Conservation (phyloP, 768 basidiomycete species). For the Podaxis rugospora region DNA sequence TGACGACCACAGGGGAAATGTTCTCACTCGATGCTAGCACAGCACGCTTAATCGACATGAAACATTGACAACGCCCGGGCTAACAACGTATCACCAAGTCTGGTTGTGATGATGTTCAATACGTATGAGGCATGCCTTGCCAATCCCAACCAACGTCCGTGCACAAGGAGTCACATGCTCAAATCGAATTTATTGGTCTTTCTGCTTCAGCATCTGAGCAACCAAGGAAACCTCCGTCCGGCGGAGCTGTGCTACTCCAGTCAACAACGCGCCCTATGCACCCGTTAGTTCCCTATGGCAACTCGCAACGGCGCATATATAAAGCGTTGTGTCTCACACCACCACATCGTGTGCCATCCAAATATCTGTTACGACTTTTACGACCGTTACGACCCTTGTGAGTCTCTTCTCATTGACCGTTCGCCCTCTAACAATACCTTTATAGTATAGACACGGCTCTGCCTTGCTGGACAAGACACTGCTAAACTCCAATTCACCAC, state of each 20-base stretch:
- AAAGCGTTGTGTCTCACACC: neutral
- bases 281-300: neutral
- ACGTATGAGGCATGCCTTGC: neutral
- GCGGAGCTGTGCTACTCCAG: neutral
- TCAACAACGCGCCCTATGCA: neutral
- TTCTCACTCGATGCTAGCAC: neutral
- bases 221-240: neutral
- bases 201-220: neutral
- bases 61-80: neutral
- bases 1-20: neutral
- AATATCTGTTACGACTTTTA: constrained; percentile 17
- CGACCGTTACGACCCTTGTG: constrained; percentile 17
- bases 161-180: neutral
- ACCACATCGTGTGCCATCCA: constrained; percentile 25
- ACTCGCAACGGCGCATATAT: neutral
- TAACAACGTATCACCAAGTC: neutral
- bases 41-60: neutral
- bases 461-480: constrained; percentile 47
- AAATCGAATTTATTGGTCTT: neutral
- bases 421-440: neutral
- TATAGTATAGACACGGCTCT: constrained; percentile 22
- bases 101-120: neutral
- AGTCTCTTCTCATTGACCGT: neutral
- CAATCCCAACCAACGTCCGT: neutral
- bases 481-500: constrained; percentile 26